Percentiles rank a stretch among this genome's conserved stretches.
Evolutionary conservation across 164 flowering plant species (phyloP).

Genomic region (Vitis cinerea): DNA sequence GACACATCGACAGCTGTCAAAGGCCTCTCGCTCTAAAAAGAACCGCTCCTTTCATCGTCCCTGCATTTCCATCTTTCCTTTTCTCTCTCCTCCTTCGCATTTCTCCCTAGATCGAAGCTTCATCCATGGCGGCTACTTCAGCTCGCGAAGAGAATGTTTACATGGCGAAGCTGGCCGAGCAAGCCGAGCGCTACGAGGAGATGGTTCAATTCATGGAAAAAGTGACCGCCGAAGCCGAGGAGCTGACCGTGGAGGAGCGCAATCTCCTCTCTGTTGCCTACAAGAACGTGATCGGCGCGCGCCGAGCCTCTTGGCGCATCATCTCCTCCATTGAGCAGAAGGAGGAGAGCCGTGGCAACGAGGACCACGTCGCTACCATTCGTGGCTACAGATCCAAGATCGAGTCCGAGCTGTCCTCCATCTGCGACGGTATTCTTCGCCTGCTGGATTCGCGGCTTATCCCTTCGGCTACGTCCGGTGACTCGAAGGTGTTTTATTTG

Average conservation of each 20-base stretch:
- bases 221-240: constrained; percentile 40
- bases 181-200: constrained; percentile 42
- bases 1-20: too few species aligned
- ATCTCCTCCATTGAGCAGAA: constrained; percentile 12
- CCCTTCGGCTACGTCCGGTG: constrained; percentile 42
- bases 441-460: constrained; percentile 46
- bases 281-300: constrained; percentile 60
- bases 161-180: constrained; percentile 35
- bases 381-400: constrained; percentile 56
- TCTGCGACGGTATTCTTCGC: constrained; percentile 53
- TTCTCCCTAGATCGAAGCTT: too few species aligned
- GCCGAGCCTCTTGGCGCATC: constrained; percentile 61
- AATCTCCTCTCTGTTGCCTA: constrained; percentile 24
- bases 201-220: constrained; percentile 68
- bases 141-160: constrained; percentile 54
- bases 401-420: constrained; percentile 48
- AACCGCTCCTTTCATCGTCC: too few species aligned
- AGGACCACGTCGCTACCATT: constrained; percentile 44
- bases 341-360: constrained; percentile 57
- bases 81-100: too few species aligned
- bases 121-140: too few species aligned
- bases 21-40: too few species aligned
- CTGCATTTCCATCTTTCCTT: too few species aligned
- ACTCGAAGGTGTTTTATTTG: constrained; percentile 34
- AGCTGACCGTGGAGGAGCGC: constrained; percentile 58